phyloP scores from a whole-genome alignment of 1,284 basidiomycete species.

The Ceratobasidium sp. region DNA sequence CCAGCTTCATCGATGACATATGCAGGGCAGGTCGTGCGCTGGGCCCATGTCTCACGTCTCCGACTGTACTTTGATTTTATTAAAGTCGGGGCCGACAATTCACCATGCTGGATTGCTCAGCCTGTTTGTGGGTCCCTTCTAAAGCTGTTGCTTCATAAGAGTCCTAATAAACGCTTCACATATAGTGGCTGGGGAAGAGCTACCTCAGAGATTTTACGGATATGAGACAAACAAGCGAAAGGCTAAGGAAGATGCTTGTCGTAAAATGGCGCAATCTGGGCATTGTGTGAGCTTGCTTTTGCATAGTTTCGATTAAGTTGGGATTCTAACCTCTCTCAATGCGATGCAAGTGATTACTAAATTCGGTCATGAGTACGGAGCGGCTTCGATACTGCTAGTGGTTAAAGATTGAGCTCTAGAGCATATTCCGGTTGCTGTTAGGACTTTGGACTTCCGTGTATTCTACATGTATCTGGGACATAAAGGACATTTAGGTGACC shows the following conservation, averaged over 20 bases:
- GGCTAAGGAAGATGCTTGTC: slow-evolving; percentile 34
- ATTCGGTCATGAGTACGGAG: neutral
- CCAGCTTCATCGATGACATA: slow-evolving; percentile 15
- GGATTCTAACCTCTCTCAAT: neutral
- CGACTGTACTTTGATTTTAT: slow-evolving; percentile 1
- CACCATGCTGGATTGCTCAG: slow-evolving; percentile 29
- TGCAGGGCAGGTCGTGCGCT: slow-evolving; percentile 19
- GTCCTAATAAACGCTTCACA: neutral
- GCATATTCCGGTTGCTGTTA: too few species aligned
- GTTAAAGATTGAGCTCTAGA: too few species aligned
- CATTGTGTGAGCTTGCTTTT: slow-evolving; percentile 26
- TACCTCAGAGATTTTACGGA: neutral
- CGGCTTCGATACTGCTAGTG: too few species aligned
- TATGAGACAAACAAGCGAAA: slow-evolving; percentile 16
- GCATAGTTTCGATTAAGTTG: neutral
- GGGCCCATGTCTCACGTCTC: slow-evolving; percentile 5
- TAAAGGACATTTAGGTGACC: too few species aligned
- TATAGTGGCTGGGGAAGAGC: slow-evolving; percentile 17
- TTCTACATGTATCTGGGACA: too few species aligned
- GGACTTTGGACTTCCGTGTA: too few species aligned
- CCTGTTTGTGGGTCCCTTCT: slow-evolving; percentile 7
- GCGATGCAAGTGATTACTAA: neutral
- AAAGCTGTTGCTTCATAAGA: neutral
- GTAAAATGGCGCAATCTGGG: slow-evolving; percentile 29
- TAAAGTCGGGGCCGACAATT: slow-evolving; percentile 14